phyloP scores from a whole-genome alignment of 768 basidiomycete species.

The Dioszegia hungarica region DNA sequence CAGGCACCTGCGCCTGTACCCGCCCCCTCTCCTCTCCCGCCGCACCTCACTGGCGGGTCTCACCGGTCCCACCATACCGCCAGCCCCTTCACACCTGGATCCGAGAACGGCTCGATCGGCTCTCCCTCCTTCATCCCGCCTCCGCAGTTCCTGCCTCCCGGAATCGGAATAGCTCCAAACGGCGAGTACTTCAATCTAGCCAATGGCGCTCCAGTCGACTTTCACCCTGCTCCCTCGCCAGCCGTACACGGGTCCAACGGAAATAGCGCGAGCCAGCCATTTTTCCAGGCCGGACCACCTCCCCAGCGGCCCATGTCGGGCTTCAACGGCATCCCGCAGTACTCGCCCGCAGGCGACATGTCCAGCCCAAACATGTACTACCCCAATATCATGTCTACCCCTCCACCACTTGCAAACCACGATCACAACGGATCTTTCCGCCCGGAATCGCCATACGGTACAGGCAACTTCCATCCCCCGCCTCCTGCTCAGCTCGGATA shows the following conservation, averaged over 20 bases:
- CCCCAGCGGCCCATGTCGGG: too few species aligned
- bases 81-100: conserved; percentile 18
- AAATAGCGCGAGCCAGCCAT: too few species aligned
- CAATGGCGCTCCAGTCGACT: conserved; percentile 12
- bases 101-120: conserved; percentile 7
- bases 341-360: not conserved
- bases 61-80: conserved; percentile 1
- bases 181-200: conserved; percentile 17
- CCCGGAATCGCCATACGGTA: conserved; percentile 7
- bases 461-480: not conserved
- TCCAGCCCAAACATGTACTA: not conserved
- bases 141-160: conserved; percentile 9
- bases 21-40: not conserved
- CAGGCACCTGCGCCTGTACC: not conserved
- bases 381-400: not conserved
- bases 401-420: not conserved
- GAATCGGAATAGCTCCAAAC: conserved; percentile 10
- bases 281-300: too few species aligned
- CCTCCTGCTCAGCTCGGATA: conserved; percentile 5
- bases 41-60: conserved; percentile 1
- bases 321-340: not conserved
- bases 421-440: not conserved
- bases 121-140: conserved; percentile 9
- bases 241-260: not conserved
- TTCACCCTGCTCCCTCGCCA: conserved; percentile 6